Conservation (phyloP, 2,329 filamentous ascomycete genomes). For the Cladophialophora exuberans region DNA sequence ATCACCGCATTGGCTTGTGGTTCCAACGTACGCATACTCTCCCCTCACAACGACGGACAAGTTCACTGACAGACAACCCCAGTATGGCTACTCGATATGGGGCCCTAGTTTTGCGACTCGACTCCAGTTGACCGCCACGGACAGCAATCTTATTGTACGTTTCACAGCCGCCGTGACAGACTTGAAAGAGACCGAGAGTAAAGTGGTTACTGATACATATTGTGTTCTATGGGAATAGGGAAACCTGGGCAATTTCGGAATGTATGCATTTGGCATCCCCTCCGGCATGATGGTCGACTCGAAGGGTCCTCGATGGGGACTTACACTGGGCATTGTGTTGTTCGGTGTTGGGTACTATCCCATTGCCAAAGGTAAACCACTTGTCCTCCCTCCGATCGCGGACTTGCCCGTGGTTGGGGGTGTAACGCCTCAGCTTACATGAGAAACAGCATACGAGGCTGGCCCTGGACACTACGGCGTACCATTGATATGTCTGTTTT, state of each 20-base stretch:
- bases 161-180: slow-evolving; percentile 1
- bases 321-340: slow-evolving; percentile 72
- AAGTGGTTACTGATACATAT: slow-evolving; percentile 29
- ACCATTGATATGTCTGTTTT: slow-evolving; percentile 73
- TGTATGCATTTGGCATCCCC: slow-evolving; percentile 90
- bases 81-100: slow-evolving; percentile 99
- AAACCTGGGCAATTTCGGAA: slow-evolving; percentile 67
- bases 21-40: slow-evolving; percentile 71
- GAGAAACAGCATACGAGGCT: slow-evolving; percentile 66
- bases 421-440: slow-evolving; percentile 35
- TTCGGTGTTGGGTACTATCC: slow-evolving; percentile 84
- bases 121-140: slow-evolving; percentile 84
- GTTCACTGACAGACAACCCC: slow-evolving; percentile 23
- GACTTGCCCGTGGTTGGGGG: slow-evolving; percentile 11
- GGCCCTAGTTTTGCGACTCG: slow-evolving; percentile 90
- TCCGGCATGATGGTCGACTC: slow-evolving; percentile 85
- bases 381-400: too few relatives aligned
- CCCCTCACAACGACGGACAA: neutral
- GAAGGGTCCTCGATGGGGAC: slow-evolving; percentile 77
- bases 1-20: slow-evolving; percentile 85
- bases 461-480: slow-evolving; percentile 63
- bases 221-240: too few relatives aligned
- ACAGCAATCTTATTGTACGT: slow-evolving; percentile 85
- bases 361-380: slow-evolving; percentile 64
- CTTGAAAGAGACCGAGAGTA: slow-evolving; percentile 5